These are phyloP conservation scores for Heritiera littoralis DNA, from an alignment of 345 rosid species.

Conservation along the genomic window DNA sequence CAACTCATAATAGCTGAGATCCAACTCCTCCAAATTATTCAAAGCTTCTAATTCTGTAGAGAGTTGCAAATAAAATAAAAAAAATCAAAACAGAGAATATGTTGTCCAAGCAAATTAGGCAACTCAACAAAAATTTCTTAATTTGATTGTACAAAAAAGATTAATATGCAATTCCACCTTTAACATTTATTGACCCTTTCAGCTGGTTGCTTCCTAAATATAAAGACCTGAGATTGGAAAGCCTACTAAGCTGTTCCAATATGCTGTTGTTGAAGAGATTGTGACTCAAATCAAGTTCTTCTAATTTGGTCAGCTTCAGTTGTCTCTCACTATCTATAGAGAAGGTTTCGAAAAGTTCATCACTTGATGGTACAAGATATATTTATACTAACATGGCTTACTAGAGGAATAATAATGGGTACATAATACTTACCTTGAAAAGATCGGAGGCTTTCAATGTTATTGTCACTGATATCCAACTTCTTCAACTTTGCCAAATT, in stretches of 20 bases:
- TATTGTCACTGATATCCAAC: no score
- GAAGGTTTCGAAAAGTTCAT: background rate
- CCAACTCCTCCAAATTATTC: slow-evolving; percentile 11
- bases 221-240: slow-evolving; percentile 8
- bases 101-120: background rate
- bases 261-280: slow-evolving; percentile 11
- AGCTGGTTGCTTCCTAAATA: background rate
- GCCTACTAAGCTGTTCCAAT: background rate
- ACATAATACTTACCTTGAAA: no score
- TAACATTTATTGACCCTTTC: background rate
- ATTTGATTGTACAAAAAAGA: background rate
- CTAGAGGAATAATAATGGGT: no score
- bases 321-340: slow-evolving; percentile 13
- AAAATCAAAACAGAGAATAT: background rate
- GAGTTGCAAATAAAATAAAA: background rate
- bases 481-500: no score
- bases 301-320: background rate
- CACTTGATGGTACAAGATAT: background rate
- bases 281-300: background rate
- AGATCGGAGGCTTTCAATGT: no score
- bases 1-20: slow-evolving; percentile 8
- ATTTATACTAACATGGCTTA: no score
- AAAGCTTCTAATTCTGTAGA: background rate
- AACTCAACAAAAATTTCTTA: background rate
- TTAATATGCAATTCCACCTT: slow-evolving; percentile 2